phyloP scores from a whole-genome alignment of 139 green algal species.

The Tetradesmus obliquus region DNA sequence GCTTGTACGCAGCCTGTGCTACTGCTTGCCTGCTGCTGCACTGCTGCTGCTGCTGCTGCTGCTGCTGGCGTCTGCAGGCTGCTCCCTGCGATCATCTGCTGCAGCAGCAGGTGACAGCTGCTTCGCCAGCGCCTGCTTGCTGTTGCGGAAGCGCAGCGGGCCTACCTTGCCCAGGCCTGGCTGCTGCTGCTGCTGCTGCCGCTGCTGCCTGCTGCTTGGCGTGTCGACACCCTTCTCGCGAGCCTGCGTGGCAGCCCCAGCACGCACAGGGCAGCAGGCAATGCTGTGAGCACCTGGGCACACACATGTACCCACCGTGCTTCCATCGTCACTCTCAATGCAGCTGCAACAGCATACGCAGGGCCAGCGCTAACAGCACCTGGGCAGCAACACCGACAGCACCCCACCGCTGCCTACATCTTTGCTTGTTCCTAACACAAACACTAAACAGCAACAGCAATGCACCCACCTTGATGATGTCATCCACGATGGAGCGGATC shows the following conservation, averaged over 20 bases:
- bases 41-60: neutral
- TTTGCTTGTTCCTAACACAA: neutral
- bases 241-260: neutral
- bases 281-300: neutral
- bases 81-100: neutral
- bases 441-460: neutral
- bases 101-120: neutral
- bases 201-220: neutral
- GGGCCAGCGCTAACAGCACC: no score
- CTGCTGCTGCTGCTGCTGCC: neutral
- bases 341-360: neutral
- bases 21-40: neutral
- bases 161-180: constrained; percentile 9
- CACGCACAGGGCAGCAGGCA: neutral
- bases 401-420: neutral
- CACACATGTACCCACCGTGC: neutral
- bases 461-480: constrained; percentile 6
- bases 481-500: constrained; percentile 20
- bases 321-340: neutral
- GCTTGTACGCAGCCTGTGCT: no score
- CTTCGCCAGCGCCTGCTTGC: neutral
- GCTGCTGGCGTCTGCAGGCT: neutral
- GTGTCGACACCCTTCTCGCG: neutral
- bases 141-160: constrained; percentile 5
- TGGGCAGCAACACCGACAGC: neutral